Percentiles rank a stretch among this genome's conserved stretches.
Conservation (phyloP, 106 monocot genomes). For the Amphibolis antarctica region DNA sequence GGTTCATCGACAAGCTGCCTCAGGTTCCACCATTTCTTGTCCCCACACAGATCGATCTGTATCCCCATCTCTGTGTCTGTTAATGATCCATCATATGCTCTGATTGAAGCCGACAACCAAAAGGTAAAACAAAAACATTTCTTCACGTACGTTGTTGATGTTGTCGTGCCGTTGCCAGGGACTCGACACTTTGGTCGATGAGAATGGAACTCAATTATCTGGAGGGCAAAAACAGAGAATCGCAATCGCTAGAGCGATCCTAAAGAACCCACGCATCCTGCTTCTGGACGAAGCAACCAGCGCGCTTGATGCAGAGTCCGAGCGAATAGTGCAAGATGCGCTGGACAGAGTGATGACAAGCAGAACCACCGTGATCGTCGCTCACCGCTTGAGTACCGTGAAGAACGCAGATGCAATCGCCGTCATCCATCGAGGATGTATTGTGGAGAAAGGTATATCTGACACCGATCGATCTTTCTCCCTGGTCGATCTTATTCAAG, state of each 20-base stretch:
- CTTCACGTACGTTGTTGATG: neutral
- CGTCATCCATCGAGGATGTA: constrained; percentile 36
- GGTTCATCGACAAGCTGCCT: constrained; percentile 53
- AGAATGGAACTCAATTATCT: constrained; percentile 53
- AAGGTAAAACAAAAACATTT: neutral
- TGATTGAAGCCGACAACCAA: neutral
- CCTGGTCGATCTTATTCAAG: neutral
- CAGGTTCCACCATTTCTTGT: too few species aligned
- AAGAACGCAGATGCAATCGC: constrained; percentile 61
- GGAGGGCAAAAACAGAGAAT: constrained; percentile 83
- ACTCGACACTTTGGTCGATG: constrained; percentile 27
- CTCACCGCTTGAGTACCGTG: constrained; percentile 72
- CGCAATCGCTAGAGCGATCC: constrained; percentile 68
- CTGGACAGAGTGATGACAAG: constrained; percentile 69
- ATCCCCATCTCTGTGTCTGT: constrained; percentile 12
- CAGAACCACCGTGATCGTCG: constrained; percentile 79
- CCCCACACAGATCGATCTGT: too few species aligned
- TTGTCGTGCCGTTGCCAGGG: too few species aligned
- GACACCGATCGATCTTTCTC: constrained; percentile 28
- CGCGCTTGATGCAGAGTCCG: constrained; percentile 75
- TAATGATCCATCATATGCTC: neutral
- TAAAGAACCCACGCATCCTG: constrained; percentile 67
- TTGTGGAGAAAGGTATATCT: constrained; percentile 59
- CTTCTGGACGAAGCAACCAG: constrained; percentile 89
- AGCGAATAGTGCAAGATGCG: constrained; percentile 64